Percentiles rank a stretch among this genome's conserved stretches.
phyloP scores from a whole-genome alignment of 768 basidiomycete species.

The Amanita rubescens region DNA sequence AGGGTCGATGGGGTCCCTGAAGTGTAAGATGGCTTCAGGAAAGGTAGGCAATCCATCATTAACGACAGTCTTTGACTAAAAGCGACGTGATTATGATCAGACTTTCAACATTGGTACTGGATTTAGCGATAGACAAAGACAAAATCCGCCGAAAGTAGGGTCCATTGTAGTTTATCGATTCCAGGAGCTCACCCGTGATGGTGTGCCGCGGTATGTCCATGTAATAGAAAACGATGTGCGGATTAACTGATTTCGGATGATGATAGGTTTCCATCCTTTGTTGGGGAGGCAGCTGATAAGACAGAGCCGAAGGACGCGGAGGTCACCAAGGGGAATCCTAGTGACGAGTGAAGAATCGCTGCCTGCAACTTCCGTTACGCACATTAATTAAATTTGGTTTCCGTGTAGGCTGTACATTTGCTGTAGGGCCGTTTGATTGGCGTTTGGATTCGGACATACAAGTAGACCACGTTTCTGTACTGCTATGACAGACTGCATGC shows the following conservation, averaged over 20 bases:
- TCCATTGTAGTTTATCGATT: constrained; percentile 52
- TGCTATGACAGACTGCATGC: too few species aligned
- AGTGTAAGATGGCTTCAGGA: constrained; percentile 53
- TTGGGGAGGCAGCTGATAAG: constrained; percentile 48
- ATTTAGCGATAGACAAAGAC: constrained; percentile 44
- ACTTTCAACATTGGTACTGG: constrained; percentile 52
- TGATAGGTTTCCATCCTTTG: constrained; percentile 44
- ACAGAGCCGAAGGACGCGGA: constrained; percentile 48
- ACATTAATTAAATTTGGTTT: too few species aligned
- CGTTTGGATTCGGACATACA: too few species aligned
- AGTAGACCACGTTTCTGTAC: too few species aligned
- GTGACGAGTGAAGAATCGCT: constrained; percentile 16
- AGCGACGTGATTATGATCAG: constrained; percentile 18
- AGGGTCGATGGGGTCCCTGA: constrained; percentile 42
- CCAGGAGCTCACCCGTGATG: constrained; percentile 50
- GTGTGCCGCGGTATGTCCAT: constrained; percentile 41
- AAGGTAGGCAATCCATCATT: constrained; percentile 47
- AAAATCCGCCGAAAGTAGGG: constrained; percentile 47
- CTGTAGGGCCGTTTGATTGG: too few species aligned
- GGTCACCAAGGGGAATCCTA: too few species aligned
- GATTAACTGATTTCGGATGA: neutral
- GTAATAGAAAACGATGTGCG: neutral
- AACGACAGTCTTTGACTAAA: too few species aligned
- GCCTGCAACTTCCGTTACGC: too few species aligned
- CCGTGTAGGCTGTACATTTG: too few species aligned